Conservation (phyloP, 352 stramenopile genomes). For the Phytophthora cajani region DNA sequence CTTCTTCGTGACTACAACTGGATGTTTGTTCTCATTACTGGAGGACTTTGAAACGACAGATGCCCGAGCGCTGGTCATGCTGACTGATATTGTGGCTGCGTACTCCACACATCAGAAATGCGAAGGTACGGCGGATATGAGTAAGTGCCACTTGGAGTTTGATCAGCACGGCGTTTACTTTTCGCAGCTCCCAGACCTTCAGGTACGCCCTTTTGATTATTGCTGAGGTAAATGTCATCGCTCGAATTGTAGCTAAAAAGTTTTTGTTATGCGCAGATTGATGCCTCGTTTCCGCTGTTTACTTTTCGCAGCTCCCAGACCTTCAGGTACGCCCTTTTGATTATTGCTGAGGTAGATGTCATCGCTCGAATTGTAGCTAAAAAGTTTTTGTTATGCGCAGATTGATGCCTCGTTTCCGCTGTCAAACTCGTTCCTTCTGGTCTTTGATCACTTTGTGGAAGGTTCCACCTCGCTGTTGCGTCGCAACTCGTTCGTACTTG, state of each 20-base stretch:
- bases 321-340: conserved; percentile 58
- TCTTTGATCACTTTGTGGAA: conserved; percentile 86
- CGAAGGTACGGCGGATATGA: conserved; percentile 62
- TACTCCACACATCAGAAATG: conserved; percentile 75
- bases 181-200: conserved; percentile 82
- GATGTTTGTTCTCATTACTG: conserved; percentile 83
- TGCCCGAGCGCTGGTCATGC: conserved; percentile 75
- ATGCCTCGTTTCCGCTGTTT: no score
- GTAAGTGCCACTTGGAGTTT: conserved; percentile 83
- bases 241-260: background rate
- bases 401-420: conserved; percentile 88
- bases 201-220: conserved; percentile 45
- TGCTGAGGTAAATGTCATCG: background rate
- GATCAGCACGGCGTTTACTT: conserved; percentile 87
- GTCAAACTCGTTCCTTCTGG: conserved; percentile 82
- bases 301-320: conserved; percentile 87
- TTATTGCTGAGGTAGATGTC: background rate
- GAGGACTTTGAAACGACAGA: conserved; percentile 79
- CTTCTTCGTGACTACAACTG: conserved; percentile 65
- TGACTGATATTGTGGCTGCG: conserved; percentile 69
- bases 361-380: background rate
- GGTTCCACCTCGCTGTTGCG: conserved; percentile 53
- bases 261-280: no score
- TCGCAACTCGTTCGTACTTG: conserved; percentile 82
- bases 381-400: conserved; percentile 25